Base-by-base conservation (phyloP, 768 basidiomycete genomes). In the Tulasnella sp. region DNA sequence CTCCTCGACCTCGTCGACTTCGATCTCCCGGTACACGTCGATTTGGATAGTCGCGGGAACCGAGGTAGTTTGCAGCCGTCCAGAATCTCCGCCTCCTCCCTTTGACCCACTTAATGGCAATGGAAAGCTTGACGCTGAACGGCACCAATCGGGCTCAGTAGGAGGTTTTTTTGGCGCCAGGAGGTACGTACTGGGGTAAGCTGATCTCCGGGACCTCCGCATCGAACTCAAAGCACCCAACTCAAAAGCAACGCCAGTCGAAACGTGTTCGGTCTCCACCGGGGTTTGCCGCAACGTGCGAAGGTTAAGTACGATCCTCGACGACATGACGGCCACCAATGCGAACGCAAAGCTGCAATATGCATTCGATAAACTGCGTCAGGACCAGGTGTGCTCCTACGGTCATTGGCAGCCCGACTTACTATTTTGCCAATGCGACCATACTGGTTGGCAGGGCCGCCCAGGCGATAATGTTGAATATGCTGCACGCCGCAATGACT, bases 391-490 rank as follows among this genome's bases (percentile, higher is more conserved):
- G 40, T 19, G 19, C 19, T 2, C 22, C 19, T n/a, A 25, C n/a
- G 19, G 22, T n/a, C 52, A n/a, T 54, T 11, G 5, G 5, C 9
- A 29, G n/a, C 19, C 25, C 8, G 36, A 70, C 69, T 29, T 34
- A 70, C 69, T 29, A 70, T 70, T 70, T 70, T 70, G 69, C 69
- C 19, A 70, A 42, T 42, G 69, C 25, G 7, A 70, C 68, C 37
- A 70, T 37, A 3, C 29, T 70, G n/a, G 69, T 34, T 11, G 34
- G 34, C 1, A 70, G 69, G 1, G 69, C 69, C 7, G 69, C 0
- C 69, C 34, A 70, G 11, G 31, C 69, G 25, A 70, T 70, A 31
- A 70, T 17, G 40, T 70, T 70, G 69, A 70, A 70, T 1, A 38
- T 7, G 69, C 7, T 70, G 40, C 69, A 70, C 3, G 25, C 34